Base-by-base conservation (phyloP, 1,139 yeast species). In the Nakaseomyces delphensis region DNA sequence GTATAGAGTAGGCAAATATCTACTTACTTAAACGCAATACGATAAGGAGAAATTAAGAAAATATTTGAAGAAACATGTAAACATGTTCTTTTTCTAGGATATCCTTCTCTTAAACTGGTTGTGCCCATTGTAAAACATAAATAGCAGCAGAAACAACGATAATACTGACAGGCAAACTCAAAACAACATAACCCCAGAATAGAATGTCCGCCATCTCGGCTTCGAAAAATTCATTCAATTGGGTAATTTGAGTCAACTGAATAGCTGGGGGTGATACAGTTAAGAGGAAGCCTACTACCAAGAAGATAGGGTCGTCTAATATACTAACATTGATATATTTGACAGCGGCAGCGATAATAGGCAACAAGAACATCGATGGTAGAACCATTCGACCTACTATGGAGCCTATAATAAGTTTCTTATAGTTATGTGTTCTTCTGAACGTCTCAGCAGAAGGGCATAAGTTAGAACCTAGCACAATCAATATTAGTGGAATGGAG, bases 191-290 rank as follows among this genome's bases (percentile, higher is more conserved):
- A 4, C 89, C 87, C 82, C 87, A 81, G 49, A 82, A 82, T 49
- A 82, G 66, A 8, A 81, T 82, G 13, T 84, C 83, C 0, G 83
- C 79, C 89, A 82, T 76, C 56, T 77, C 83, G 46, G 71, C 72
- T 55, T 75, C 79, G 56, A 77, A 79, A 33, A 76, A 69, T 38
- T 71, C 71, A 52, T 77, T 76, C 56, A 81, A 60, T 53, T 76
- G 87, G 43, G 84, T 79, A 52, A 82, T 82, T 59, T 82, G 91
- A 29, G 86, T 79, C 43, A 82, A 66, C 62, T 82, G 91, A 51
- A 82, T 80, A 5, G 89, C 89, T 2, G 91, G 89, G 4, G 91
- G 89, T 2, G 86, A 75, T 2, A 80, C 74, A 2, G 87, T 80
- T 45, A 82, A 69, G 21, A 82, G 69, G 55, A 82, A 81, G 16